Evolutionary conservation across 306 rosid genomes (phyloP).

Genomic region (Crotalaria pallida): DNA sequence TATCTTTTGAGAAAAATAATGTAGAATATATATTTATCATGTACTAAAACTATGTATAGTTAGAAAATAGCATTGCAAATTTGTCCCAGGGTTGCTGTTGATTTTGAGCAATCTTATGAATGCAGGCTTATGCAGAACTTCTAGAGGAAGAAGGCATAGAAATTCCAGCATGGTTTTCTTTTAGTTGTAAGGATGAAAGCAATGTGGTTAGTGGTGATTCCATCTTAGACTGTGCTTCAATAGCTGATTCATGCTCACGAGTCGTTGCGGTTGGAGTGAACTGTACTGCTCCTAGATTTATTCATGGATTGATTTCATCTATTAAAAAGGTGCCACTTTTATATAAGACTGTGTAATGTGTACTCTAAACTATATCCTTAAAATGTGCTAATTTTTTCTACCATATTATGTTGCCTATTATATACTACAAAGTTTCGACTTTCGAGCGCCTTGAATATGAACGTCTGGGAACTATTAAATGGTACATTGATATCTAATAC

Average conservation of each 20-base stretch:
- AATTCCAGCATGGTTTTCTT: slow-evolving; percentile 87
- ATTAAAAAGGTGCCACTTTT: slow-evolving; percentile 45
- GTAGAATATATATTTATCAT: background rate
- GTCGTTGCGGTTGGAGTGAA: slow-evolving; percentile 81
- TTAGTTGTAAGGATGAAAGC: slow-evolving; percentile 68
- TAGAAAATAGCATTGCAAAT: background rate
- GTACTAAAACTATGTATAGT: background rate
- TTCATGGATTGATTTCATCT: slow-evolving; percentile 60
- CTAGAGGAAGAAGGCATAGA: slow-evolving; percentile 68
- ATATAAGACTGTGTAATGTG: background rate
- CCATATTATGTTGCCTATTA: background rate
- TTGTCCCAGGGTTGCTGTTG: background rate
- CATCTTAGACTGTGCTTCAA: slow-evolving; percentile 60
- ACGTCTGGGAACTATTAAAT: background rate
- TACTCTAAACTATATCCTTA: background rate
- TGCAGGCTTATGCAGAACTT: slow-evolving; percentile 79
- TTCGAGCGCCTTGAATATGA: background rate
- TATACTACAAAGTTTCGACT: background rate
- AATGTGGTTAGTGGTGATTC: slow-evolving; percentile 75
- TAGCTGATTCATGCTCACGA: slow-evolving; percentile 62
- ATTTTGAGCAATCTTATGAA: background rate
- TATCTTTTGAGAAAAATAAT: background rate
- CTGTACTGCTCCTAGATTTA: slow-evolving; percentile 82
- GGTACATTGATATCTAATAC: background rate
- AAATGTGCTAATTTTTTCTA: background rate